A percentile compares a stretch with the other conserved stretches of the same genome.
Conservation (phyloP, 2,329 filamentous ascomycete species). For the Xylaria arbuscula region DNA sequence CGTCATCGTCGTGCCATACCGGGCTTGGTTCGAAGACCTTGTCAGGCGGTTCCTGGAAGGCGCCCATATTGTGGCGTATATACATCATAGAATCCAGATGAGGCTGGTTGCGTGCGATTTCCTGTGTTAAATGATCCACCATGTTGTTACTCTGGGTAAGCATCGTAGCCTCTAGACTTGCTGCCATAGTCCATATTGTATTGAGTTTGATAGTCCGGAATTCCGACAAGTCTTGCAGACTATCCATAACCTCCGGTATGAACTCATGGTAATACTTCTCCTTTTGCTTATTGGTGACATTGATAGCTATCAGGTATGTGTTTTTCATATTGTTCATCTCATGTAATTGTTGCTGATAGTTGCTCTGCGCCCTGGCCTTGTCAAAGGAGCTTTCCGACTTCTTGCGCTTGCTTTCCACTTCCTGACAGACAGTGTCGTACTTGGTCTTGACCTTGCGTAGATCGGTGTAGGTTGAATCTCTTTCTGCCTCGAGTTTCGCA, state of each 20-base stretch:
- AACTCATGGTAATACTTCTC: slow-evolving; percentile 98
- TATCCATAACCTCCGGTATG: slow-evolving; percentile 91
- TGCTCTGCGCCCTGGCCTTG: slow-evolving; percentile 88
- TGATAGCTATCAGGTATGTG: slow-evolving; percentile 95
- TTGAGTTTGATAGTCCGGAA: slow-evolving; percentile 88
- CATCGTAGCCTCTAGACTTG: slow-evolving; percentile 82
- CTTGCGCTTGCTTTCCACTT: slow-evolving; percentile 93
- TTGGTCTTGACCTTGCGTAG: slow-evolving; percentile 91
- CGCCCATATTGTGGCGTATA: slow-evolving; percentile 85
- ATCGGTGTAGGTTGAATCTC: slow-evolving; percentile 84
- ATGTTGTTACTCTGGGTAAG: slow-evolving; percentile 78
- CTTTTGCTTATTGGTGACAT: slow-evolving; percentile 97
- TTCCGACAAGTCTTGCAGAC: slow-evolving; percentile 92
- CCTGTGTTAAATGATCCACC: slow-evolving; percentile 77
- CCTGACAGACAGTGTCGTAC: slow-evolving; percentile 92
- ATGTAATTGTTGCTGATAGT: slow-evolving; percentile 89
- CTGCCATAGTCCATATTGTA: slow-evolving; percentile 82
- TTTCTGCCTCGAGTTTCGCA: slow-evolving; percentile 87
- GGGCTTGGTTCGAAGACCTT: slow-evolving; percentile 93
- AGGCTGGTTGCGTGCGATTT: slow-evolving; percentile 89
- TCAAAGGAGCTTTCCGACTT: slow-evolving; percentile 96
- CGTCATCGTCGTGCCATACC: slow-evolving; percentile 93
- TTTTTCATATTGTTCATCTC: slow-evolving; percentile 99
- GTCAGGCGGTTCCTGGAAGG: slow-evolving; percentile 85
- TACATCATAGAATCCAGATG: slow-evolving; percentile 98